phyloP scores from a whole-genome alignment of 1,284 basidiomycete species.

The Moesziomyces sp. region DNA sequence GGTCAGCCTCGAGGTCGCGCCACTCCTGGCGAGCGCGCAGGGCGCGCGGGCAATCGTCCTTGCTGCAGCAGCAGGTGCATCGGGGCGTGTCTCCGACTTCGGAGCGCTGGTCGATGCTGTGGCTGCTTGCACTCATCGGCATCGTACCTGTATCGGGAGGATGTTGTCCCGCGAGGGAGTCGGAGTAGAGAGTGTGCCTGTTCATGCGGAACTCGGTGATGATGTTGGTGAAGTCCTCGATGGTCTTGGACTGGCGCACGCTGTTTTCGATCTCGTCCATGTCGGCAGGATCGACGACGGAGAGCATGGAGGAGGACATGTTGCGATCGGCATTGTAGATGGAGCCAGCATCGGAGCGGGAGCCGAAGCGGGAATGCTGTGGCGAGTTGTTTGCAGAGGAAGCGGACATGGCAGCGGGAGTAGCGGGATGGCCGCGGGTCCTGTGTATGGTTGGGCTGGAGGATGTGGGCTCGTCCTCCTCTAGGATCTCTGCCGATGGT shows the following conservation, averaged over 20 bases:
- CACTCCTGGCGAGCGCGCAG: conserved; percentile 59
- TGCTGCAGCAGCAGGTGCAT: conserved; percentile 61
- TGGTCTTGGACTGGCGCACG: conserved; percentile 55
- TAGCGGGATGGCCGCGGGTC: not conserved
- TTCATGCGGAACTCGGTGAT: conserved; percentile 61
- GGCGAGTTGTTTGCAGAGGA: conserved; percentile 18
- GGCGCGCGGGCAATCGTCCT: conserved; percentile 55
- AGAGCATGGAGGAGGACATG: conserved; percentile 44
- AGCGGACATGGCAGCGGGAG: conserved; percentile 11
- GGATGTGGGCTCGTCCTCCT: conserved; percentile 24
- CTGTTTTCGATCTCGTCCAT: conserved; percentile 57
- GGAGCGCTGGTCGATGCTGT: conserved; percentile 33
- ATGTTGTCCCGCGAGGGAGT: conserved; percentile 24
- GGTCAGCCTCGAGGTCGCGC: conserved; percentile 63
- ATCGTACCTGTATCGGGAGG: conserved; percentile 8
- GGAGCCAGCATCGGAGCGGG: conserved; percentile 34
- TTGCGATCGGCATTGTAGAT: conserved; percentile 26
- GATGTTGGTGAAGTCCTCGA: conserved; percentile 63
- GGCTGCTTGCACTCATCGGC: conserved; percentile 24
- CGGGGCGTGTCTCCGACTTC: conserved; percentile 23
- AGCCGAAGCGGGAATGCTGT: conserved; percentile 15
- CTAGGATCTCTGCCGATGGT: conserved; percentile 32
- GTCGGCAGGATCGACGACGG: conserved; percentile 24
- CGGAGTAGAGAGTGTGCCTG: conserved; percentile 40
- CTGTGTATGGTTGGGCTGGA: conserved; percentile 4